A percentile compares a stretch with the other conserved stretches of the same genome.
These are phyloP conservation scores for Phylloporus rhodoxanthus DNA, from an alignment of 768 basidiomycete species.

Conservation along the genomic window DNA sequence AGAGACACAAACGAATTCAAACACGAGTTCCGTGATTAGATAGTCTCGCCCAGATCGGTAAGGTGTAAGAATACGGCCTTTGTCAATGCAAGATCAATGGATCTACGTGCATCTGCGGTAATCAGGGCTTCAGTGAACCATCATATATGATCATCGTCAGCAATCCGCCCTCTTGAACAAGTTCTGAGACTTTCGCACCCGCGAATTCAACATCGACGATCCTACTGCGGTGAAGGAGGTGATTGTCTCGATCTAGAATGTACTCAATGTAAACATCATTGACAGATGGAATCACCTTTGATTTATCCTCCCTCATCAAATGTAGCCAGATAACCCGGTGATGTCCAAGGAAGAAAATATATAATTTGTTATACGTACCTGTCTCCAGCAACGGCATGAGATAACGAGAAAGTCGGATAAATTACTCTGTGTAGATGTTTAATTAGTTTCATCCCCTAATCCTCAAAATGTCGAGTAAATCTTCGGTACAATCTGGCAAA, in stretches of 20 bases:
- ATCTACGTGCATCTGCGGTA: too few species aligned
- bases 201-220: too few species aligned
- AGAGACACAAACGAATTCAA: too few species aligned
- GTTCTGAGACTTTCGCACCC: background rate
- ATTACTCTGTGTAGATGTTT: background rate
- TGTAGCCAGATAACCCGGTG: too few species aligned
- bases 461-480: background rate
- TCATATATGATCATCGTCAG: too few species aligned
- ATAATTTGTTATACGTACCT: background rate
- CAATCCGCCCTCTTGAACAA: background rate
- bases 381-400: background rate
- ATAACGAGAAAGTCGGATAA: background rate
- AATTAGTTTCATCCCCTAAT: background rate
- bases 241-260: background rate
- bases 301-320: background rate
- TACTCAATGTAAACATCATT: background rate
- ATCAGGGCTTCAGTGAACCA: too few species aligned
- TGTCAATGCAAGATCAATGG: too few species aligned
- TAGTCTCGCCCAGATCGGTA: too few species aligned
- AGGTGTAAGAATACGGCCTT: too few species aligned
- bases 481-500: background rate
- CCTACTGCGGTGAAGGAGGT: background rate
- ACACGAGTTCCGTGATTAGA: too few species aligned
- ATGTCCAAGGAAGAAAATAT: background rate
- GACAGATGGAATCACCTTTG: background rate